These are phyloP conservation scores for Cyphellophora attinorum DNA, from an alignment of 2,329 filamentous ascomycete genomes.

Conservation along the genomic window DNA sequence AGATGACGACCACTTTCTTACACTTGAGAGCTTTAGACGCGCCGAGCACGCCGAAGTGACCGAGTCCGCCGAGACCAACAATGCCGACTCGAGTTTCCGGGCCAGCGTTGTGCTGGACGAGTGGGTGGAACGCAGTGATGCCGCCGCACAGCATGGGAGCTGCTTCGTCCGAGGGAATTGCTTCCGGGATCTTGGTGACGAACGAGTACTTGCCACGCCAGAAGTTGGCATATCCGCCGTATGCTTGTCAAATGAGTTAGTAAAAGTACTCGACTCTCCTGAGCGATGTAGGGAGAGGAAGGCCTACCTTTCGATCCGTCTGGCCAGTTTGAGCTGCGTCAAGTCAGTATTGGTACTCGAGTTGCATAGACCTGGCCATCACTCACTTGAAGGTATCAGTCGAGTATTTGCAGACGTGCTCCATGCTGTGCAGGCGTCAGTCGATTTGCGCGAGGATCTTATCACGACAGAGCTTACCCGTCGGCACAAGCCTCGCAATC, in stretches of 20 bases:
- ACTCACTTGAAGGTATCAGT: no score
- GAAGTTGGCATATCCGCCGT: constrained; percentile 57
- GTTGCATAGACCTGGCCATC: no score
- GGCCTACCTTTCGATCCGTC: no score
- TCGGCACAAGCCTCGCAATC: no score
- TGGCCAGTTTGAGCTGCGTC: no score
- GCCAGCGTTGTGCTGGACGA: constrained; percentile 38
- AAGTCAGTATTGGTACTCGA: no score
- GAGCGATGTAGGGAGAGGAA: no score
- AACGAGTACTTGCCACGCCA: constrained; percentile 70
- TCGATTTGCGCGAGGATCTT: no score
- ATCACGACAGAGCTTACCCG: no score
- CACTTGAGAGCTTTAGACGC: constrained; percentile 64
- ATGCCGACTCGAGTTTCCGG: constrained; percentile 39
- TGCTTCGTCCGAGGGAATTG: constrained; percentile 7
- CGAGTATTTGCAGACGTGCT: no score
- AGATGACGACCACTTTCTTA: constrained; percentile 51
- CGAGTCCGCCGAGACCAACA: constrained; percentile 49
- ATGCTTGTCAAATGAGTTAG: constrained; percentile 41
- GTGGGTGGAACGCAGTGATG: constrained; percentile 9
- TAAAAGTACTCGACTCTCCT: no score
- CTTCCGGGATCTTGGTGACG: constrained; percentile 24
- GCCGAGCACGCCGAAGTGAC: constrained; percentile 59
- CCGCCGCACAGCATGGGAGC: constrained; percentile 12
- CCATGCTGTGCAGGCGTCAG: no score